Evolutionary conservation across 192 early-diverging fungal genomes (phyloP), one percentile per base, ranked within the genome.

Genomic region (Coemansia umbellata): DNA sequence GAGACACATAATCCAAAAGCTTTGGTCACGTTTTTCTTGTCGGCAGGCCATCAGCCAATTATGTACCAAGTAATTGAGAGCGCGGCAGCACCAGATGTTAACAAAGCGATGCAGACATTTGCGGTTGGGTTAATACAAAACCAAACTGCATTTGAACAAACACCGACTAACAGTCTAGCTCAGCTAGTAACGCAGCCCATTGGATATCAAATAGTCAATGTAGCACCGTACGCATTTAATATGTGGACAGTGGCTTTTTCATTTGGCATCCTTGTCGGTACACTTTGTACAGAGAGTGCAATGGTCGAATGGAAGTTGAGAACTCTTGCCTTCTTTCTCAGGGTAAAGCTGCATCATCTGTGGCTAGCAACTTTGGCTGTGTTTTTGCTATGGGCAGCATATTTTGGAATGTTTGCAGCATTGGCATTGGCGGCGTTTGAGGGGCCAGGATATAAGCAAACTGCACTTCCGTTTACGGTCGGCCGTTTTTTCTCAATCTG

Each of bases 401-500:
- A 44, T 22, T 28, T 62, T 7, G 55, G 37, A 8, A 17, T 69
- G 49, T 18, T 58, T 15, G 24, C 21, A 18, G 47, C 66, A 0
- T 41, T 69, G 43, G 66, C 66, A 1, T n/a, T 62, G 1, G 17
- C 43, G 5, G 59, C 60, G 5, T 69, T 62, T 44, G 42, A 31
- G 10, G 66, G 66, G 9, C 58, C 60, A 2, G 24, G 28, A 0
- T 62, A 62, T 35, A 31, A 24, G 0, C 7, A 5, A 3, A 8
- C 41, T 8, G 58, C 66, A 5, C 26, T 53, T 19, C 35, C 31
- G 2, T 62, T 37, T 22, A 58, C 66, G 5, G 59, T 52, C 3
- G 59, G 50, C 18, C 23, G 53, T 28, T 69, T 69, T 14, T 69
- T 69, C 37, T 26, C 52, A 9, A n/a, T 69, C 19, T 69, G 66